Base-by-base conservation (phyloP, 768 basidiomycete genomes). In the Phylloporus arenicola region DNA sequence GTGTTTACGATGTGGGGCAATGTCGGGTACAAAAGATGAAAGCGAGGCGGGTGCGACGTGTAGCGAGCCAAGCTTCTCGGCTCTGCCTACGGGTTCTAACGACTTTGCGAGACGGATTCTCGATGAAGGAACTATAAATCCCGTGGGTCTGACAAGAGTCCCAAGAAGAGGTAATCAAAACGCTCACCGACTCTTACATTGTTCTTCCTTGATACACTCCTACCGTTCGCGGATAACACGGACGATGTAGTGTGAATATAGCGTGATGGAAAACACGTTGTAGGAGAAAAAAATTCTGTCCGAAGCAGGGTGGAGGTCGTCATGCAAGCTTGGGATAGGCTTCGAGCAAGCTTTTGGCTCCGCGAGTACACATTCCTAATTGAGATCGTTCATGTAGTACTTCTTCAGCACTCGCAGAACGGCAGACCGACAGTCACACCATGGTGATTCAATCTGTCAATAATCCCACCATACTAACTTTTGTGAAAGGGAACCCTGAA, bases 21-120 rank as follows among this genome's bases (percentile, higher is more conserved):
- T 5, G 17, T 63, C 61, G 19, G 61, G 58, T 17, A 30, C 12
- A 10, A 63, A 60, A 3, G 61, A 35, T 0, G 55, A 48, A 40
- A 52, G 63, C 1, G 54, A 33, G n/a, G 37, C 35, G 12, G 59
- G 48, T n/a, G 60, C 64, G 38, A 62, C 48, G 24, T 67, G 62
- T 8, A 68, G 34, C 8, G 56, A 58, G 10, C 64, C 64, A 9
- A 64, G 55, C 40, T 52, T 61, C 33, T 64, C 64, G 6, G 61
- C 57, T 35, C 47, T 64, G 3, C 62, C 62, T 7, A 51, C 55
- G 1, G 64, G 62, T n/a, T 68, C 50, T 34, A 68, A 45, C 11
- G 64, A 64, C 44, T 57, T 54, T 42, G 62, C 62, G 5, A 66
- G 64, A 9, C 67, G 62, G 6, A n/a, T 52, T 50, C 55, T 65